phyloP scores from a whole-genome alignment of 148 eudicot genomes.

The Rhododendron ovatum region DNA sequence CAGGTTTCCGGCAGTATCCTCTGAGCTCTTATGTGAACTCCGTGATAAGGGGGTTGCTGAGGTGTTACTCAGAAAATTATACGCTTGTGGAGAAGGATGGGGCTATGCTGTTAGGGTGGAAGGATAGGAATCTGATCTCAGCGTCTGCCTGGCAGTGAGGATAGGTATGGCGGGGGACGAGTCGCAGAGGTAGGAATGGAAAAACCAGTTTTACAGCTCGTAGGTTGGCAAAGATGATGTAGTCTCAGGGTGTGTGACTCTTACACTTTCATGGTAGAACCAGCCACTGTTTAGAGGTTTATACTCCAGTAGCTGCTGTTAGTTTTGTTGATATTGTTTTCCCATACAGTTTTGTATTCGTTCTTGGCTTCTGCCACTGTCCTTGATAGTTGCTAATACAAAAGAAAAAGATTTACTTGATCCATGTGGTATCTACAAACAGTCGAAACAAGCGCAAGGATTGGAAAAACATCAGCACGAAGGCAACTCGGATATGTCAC shows the following conservation, averaged over 20 bases:
- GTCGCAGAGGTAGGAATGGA: not conserved
- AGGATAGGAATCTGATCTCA: conserved; percentile 68
- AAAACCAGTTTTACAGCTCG: not conserved
- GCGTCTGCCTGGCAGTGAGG: conserved; percentile 87
- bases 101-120: conserved; percentile 87
- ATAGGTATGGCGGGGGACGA: not conserved
- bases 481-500: too few relatives aligned
- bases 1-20: conserved; percentile 66
- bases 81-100: conserved; percentile 78
- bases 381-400: not conserved
- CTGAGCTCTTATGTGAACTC: conserved; percentile 78
- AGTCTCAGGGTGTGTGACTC: not conserved
- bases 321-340: not conserved
- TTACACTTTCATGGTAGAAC: not conserved
- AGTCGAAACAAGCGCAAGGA: not conserved
- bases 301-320: not conserved
- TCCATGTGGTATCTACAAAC: not conserved
- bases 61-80: conserved; percentile 70
- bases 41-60: conserved; percentile 54
- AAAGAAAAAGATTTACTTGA: not conserved
- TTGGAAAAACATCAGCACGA: not conserved
- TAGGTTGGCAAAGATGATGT: not conserved
- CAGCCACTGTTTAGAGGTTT: not conserved
- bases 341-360: not conserved
- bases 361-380: not conserved